These are phyloP conservation scores for Cyclostephanos tholiformis DNA, from an alignment of 108 stramenopile species.

Conservation along the genomic window DNA sequence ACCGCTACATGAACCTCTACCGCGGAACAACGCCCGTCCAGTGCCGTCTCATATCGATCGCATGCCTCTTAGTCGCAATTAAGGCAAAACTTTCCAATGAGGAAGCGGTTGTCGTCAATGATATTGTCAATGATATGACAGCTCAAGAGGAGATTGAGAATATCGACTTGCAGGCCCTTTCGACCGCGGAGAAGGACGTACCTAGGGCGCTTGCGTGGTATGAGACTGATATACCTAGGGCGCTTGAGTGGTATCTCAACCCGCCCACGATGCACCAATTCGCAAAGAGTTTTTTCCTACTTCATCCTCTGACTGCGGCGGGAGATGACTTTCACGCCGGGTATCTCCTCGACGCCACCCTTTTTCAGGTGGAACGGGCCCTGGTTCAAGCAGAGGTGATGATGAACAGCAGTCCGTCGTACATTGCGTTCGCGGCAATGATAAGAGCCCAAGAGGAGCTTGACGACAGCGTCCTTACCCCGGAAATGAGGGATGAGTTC, in stretches of 20 bases:
- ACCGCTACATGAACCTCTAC: not conserved
- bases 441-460: not conserved
- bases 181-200: not conserved
- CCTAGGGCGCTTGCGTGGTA: not conserved
- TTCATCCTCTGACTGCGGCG: conserved; percentile 1
- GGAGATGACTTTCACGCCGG: not conserved
- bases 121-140: not conserved
- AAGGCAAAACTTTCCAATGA: not conserved
- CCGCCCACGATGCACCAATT: conserved; percentile 2
- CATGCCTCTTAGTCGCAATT: not conserved
- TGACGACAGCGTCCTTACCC: not conserved
- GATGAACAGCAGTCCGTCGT: not conserved
- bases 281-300: not conserved
- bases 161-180: not conserved
- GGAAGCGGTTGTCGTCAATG: not conserved
- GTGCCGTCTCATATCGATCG: not conserved
- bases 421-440: not conserved
- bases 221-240: not conserved
- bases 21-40: not conserved
- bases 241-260: conserved; percentile 4
- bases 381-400: not conserved
- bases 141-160: not conserved
- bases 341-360: not conserved
- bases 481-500: not conserved
- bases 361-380: not conserved